Evolutionary conservation across 169 alveolate species (phyloP), one percentile per base, ranked within the genome.

Genomic region (Plasmodium berghei): DNA sequence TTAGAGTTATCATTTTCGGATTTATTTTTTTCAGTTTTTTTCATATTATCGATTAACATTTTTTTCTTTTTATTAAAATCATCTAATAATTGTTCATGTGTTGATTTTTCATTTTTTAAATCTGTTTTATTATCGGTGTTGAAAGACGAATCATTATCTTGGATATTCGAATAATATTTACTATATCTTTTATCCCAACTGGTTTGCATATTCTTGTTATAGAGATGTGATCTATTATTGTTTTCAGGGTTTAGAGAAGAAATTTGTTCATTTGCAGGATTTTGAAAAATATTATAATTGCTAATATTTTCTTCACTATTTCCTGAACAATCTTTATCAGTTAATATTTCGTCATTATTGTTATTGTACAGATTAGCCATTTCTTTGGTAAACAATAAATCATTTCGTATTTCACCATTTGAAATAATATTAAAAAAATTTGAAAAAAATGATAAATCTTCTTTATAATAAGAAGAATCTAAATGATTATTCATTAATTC

Each of bases 401-500:
- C 91, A 59, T 86, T 86, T 71, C 70, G 55, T 14, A 86, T 46
- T 34, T 86, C 59, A 1, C 91, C 91, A 69, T 40, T 70, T 3
- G 73, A 28, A 28, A 86, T 86, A 70, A 86, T 86, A 48, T 86
- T 86, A 12, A 70, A 26, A 64, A 69, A 86, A 0, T 86, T 56
- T 18, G 74, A 24, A 86, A 86, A 86, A 4, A 34, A 34, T 40
- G 63, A 49, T 70, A 40, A 61, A 24, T 58, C 86, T 10, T 86
- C 91, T 40, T 70, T 69, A 61, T 70, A 86, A 71, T 86, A 86
- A 40, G 20, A 14, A 9, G 91, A 86, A 52, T 64, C 22, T 64
- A 86, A 55, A 59, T 86, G 91, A 54, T 86, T 61, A 46, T n/a
- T 66, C 46, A 86, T 5, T 10, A 86, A 59, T 71, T 86, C 87